Percentiles rank a stretch among this genome's conserved stretches.
Evolutionary conservation across 768 basidiomycete genomes (phyloP).

Genomic region (Rubroboletus pulcherrimus): DNA sequence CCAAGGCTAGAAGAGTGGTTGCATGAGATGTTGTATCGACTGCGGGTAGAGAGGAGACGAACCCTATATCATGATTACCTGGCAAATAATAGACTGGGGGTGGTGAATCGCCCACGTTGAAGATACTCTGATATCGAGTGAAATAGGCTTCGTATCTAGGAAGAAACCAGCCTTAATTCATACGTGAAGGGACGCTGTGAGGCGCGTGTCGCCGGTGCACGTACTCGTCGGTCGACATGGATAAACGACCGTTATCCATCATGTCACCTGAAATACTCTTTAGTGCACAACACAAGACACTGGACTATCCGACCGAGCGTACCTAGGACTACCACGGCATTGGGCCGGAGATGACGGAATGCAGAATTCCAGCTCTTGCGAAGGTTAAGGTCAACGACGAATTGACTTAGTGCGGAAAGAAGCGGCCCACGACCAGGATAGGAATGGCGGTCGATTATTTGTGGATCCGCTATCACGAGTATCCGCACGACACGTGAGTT

Average conservation of each 20-base stretch:
- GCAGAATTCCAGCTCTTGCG: slow-evolving; percentile 81
- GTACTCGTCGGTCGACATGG: slow-evolving; percentile 66
- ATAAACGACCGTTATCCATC: slow-evolving; percentile 79
- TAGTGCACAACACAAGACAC: not conserved
- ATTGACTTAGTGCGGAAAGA: slow-evolving; percentile 56
- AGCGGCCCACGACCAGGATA: slow-evolving; percentile 59
- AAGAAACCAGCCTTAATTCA: slow-evolving; percentile 5
- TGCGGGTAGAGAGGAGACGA: slow-evolving; percentile 18
- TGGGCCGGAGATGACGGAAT: slow-evolving; percentile 49
- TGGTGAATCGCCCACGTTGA: slow-evolving; percentile 40
- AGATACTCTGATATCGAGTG: slow-evolving; percentile 66
- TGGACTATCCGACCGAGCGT: not conserved
- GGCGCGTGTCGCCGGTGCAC: slow-evolving; percentile 27
- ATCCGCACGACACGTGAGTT: slow-evolving; percentile 29
- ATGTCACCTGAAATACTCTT: slow-evolving; percentile 51
- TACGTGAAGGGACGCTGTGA: not conserved
- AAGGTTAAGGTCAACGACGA: slow-evolving; percentile 76
- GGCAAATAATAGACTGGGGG: slow-evolving; percentile 70
- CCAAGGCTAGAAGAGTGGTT: slow-evolving; percentile 26
- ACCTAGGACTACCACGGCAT: slow-evolving; percentile 79
- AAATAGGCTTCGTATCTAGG: slow-evolving; percentile 73
- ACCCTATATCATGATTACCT: slow-evolving; percentile 92
- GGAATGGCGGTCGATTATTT: slow-evolving; percentile 73
- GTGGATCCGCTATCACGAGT: slow-evolving; percentile 86
- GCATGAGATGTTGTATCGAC: not conserved